Percentiles rank a stretch among this genome's conserved stretches.
Evolutionary conservation across 768 basidiomycete genomes (phyloP).

Genomic region (Suillus ampliporus): DNA sequence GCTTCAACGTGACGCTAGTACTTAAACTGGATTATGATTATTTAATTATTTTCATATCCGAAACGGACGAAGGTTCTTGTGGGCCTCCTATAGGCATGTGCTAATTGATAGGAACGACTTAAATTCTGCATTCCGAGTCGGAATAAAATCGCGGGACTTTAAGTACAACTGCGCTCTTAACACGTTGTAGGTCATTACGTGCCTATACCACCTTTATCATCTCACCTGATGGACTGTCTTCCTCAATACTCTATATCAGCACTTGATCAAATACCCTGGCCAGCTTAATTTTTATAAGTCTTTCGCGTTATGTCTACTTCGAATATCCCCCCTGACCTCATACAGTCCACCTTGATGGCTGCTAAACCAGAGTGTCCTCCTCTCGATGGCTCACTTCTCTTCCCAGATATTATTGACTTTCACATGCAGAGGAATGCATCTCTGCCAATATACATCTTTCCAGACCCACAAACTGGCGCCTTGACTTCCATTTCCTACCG

Average conservation of each 20-base stretch:
- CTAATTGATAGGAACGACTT: background rate
- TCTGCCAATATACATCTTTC: slow-evolving; percentile 27
- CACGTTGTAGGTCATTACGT: slow-evolving; percentile 4
- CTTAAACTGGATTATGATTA: background rate
- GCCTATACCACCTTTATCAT: background rate
- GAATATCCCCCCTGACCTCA: background rate
- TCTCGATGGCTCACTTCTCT: slow-evolving; percentile 26
- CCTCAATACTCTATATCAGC: background rate
- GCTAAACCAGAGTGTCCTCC: slow-evolving; percentile 21
- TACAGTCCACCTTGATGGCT: background rate
- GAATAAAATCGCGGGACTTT: background rate
- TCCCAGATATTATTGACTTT: slow-evolving; percentile 30
- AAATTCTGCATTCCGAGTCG: background rate
- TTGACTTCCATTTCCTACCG: slow-evolving; percentile 29
- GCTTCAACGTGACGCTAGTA: too few species aligned
- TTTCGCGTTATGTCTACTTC: background rate
- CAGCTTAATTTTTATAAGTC: background rate
- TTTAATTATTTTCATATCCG: slow-evolving; percentile 6
- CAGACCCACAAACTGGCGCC: background rate
- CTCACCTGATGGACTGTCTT: background rate
- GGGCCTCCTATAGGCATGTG: background rate
- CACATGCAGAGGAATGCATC: slow-evolving; percentile 30
- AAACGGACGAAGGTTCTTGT: background rate
- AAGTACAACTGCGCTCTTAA: background rate
- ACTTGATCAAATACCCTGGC: slow-evolving; percentile 1